Conservation (phyloP, 2,329 filamentous ascomycete genomes). For the Cordyceps pruinosa region DNA sequence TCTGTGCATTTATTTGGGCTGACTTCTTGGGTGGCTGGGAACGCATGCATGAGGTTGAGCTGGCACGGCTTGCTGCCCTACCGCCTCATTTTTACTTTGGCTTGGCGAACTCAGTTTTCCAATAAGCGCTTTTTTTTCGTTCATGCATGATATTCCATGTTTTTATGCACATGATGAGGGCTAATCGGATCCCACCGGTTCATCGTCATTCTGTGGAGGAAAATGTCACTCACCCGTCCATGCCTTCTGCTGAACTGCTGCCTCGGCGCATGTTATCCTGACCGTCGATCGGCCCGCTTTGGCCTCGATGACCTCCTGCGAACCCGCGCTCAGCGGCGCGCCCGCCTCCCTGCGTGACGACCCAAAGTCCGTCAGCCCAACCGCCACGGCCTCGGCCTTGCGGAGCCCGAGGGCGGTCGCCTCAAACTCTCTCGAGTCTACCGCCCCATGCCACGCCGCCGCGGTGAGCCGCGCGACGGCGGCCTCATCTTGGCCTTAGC, state of each 20-base stretch:
- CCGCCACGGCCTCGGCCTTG: conserved; percentile 46
- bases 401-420: conserved; percentile 39
- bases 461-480: conserved; percentile 40
- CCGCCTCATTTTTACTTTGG: neutral
- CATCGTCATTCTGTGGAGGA: neutral
- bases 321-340: conserved; percentile 43
- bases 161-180: too few species aligned
- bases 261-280: conserved; percentile 54
- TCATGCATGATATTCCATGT: too few species aligned
- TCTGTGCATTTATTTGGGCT: neutral
- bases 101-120: neutral
- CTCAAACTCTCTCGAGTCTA: conserved; percentile 44
- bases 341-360: conserved; percentile 52
- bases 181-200: neutral
- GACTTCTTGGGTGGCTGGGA: conserved; percentile 1
- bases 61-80: neutral
- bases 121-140: neutral
- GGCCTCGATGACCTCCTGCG: conserved; percentile 50
- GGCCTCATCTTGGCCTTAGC: conserved; percentile 31
- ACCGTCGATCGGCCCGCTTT: conserved; percentile 36
- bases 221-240: neutral
- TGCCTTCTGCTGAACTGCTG: conserved; percentile 48
- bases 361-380: conserved; percentile 59
- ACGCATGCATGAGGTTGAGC: conserved; percentile 4
- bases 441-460: conserved; percentile 39